Conservation (phyloP, 495 filamentous ascomycete genomes). For the Geopyxis carbonaria region DNA sequence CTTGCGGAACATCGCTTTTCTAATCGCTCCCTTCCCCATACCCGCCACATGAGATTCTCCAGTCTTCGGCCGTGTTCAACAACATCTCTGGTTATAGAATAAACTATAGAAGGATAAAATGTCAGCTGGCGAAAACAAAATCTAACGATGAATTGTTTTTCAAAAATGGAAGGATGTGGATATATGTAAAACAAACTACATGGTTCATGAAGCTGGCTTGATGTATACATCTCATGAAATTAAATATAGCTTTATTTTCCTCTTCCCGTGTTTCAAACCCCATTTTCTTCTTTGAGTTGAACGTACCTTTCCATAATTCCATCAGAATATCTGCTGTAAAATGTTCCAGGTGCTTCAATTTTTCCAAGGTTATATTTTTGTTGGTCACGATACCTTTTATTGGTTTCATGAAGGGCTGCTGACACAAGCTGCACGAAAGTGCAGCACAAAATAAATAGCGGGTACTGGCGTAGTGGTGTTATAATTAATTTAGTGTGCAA, state of each 20-base stretch:
- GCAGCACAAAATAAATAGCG: not conserved
- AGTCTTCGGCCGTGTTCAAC: conserved; percentile 22
- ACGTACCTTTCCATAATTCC: conserved; percentile 25
- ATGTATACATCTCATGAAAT: too few species aligned
- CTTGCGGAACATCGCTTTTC: conserved; percentile 18
- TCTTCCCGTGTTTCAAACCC: too few species aligned
- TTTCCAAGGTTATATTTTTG: conserved; percentile 22
- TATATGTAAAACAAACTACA: not conserved
- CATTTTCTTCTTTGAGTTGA: conserved; percentile 6
- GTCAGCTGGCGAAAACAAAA: conserved; percentile 8
- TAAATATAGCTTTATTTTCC: too few species aligned
- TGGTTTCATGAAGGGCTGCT: conserved; percentile 24
- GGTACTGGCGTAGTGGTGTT: too few species aligned
- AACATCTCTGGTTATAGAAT: conserved; percentile 22
- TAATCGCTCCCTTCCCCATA: conserved; percentile 22
- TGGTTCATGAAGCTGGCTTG: not conserved
- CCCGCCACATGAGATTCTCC: conserved; percentile 25
- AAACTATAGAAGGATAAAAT: conserved; percentile 16
- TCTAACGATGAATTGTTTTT: conserved; percentile 7
- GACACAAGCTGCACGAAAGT: not conserved
- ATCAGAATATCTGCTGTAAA: conserved; percentile 23
- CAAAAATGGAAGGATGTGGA: conserved; percentile 19
- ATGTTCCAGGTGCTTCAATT: conserved; percentile 21
- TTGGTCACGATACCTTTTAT: conserved; percentile 24
- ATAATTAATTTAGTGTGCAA: too few species aligned